Percentiles rank a stretch among this genome's conserved stretches.
Conservation (phyloP, 768 basidiomycete genomes). For the Pleurotus citrinopileatus region DNA sequence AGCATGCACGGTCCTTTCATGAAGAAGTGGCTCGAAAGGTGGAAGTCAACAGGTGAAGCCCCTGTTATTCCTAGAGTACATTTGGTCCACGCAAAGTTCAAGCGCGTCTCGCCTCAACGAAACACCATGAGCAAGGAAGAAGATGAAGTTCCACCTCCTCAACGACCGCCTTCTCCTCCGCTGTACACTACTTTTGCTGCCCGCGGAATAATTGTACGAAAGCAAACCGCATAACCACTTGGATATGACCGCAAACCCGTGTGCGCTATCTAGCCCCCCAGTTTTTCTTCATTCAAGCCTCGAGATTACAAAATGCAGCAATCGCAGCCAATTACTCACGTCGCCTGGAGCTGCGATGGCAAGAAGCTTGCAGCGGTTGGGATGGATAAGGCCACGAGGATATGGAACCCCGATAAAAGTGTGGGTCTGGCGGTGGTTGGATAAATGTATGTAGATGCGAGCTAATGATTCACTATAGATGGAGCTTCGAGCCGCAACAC, state of each 20-base stretch:
- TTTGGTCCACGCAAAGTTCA: too few species aligned
- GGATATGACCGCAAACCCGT: not conserved
- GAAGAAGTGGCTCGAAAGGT: too few species aligned
- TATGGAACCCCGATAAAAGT: constrained; percentile 80
- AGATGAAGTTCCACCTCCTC: constrained; percentile 54
- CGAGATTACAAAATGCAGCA: constrained; percentile 69
- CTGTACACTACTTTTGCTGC: constrained; percentile 66
- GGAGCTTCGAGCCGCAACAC: constrained; percentile 63
- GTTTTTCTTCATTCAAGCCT: constrained; percentile 77
- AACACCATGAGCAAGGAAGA: constrained; percentile 43
- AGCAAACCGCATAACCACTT: constrained; percentile 11
- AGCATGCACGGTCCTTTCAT: too few species aligned
- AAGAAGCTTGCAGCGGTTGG: constrained; percentile 80
- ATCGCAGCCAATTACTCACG: constrained; percentile 66
- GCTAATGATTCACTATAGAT: constrained; percentile 42
- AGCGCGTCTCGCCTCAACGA: too few species aligned
- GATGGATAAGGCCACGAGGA: constrained; percentile 70
- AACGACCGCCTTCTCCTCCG: constrained; percentile 71
- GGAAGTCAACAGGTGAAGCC: too few species aligned
- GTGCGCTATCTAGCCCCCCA: constrained; percentile 54
- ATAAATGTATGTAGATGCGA: not conserved
- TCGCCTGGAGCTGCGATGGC: constrained; percentile 85
- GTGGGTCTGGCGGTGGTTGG: constrained; percentile 41
- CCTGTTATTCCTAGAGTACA: too few species aligned
- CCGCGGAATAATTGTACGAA: constrained; percentile 71